These are phyloP conservation scores for Drosera capensis DNA, from an alignment of 148 eudicot species.

Conservation along the genomic window DNA sequence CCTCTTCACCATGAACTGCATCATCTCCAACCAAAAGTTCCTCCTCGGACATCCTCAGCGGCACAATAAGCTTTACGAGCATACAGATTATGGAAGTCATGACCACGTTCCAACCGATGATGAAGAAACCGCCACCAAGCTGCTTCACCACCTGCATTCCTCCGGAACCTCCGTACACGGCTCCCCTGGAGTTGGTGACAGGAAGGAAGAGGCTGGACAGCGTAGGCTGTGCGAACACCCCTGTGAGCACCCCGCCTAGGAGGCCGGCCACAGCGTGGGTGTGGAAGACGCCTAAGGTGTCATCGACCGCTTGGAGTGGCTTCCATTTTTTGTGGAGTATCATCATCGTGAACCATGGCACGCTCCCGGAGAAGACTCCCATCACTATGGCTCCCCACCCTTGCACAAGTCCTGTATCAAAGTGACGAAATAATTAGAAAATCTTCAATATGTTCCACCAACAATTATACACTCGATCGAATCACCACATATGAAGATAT, in stretches of 20 bases:
- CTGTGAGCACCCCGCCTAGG: conserved; percentile 42
- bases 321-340: conserved; percentile 45
- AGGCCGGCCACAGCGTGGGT: conserved; percentile 59
- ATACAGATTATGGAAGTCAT: conserved; percentile 36
- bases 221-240: conserved; percentile 38
- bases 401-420: conserved; percentile 35
- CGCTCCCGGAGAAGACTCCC: conserved; percentile 45
- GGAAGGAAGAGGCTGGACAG: conserved; percentile 25
- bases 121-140: conserved; percentile 31
- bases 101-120: conserved; percentile 45
- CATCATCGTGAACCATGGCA: conserved; percentile 71
- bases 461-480: too few species aligned
- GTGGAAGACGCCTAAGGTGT: conserved; percentile 61
- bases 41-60: conserved; percentile 42
- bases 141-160: conserved; percentile 37
- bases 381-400: conserved; percentile 53
- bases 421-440: neutral
- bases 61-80: conserved; percentile 17
- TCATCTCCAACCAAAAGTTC: conserved; percentile 43
- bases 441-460: neutral
- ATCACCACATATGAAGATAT: too few species aligned
- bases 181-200: conserved; percentile 26
- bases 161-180: conserved; percentile 32
- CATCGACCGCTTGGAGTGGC: conserved; percentile 36
- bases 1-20: conserved; percentile 65